These are phyloP conservation scores for Heliocybe sulcata DNA, from an alignment of 1,284 basidiomycete species.

Conservation along the genomic window DNA sequence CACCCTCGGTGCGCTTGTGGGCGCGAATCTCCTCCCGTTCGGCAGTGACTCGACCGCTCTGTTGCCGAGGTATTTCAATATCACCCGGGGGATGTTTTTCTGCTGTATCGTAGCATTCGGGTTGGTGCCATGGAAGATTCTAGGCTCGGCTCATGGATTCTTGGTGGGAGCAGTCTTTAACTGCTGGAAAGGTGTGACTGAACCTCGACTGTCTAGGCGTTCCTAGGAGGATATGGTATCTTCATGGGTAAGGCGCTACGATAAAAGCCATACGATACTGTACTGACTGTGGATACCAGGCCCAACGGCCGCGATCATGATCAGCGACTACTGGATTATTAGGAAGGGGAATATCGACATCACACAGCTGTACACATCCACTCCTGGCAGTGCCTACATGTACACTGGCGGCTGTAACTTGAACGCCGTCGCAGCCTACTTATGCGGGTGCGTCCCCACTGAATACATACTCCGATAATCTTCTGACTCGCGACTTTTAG, in stretches of 20 bases:
- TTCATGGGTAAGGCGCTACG: conserved; percentile 12
- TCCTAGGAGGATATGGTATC: conserved; percentile 19
- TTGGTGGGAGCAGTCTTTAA: conserved; percentile 8
- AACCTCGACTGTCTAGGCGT: conserved; percentile 1
- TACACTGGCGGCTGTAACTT: conserved; percentile 18
- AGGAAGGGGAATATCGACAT: conserved; percentile 17
- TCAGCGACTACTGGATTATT: conserved; percentile 20
- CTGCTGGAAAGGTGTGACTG: neutral
- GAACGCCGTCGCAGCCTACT: conserved; percentile 17
- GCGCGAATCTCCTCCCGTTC: conserved; percentile 21
- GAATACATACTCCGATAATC: neutral
- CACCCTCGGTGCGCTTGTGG: conserved; percentile 37
- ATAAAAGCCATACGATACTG: neutral
- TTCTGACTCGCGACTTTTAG: neutral
- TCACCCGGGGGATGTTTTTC: conserved; percentile 35
- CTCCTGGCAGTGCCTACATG: conserved; percentile 16
- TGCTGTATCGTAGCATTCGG: conserved; percentile 35
- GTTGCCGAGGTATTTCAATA: conserved; percentile 31
- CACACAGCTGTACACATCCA: conserved; percentile 14
- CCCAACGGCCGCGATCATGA: conserved; percentile 20
- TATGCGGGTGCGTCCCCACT: conserved; percentile 10
- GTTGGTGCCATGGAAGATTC: conserved; percentile 26
- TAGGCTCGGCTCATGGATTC: conserved; percentile 18
- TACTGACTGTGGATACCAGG: conserved; percentile 7
- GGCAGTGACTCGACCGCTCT: conserved; percentile 27